These are phyloP conservation scores for Schizonepeta tenuifolia DNA, from an alignment of 257 asterid genomes.

Conservation along the genomic window DNA sequence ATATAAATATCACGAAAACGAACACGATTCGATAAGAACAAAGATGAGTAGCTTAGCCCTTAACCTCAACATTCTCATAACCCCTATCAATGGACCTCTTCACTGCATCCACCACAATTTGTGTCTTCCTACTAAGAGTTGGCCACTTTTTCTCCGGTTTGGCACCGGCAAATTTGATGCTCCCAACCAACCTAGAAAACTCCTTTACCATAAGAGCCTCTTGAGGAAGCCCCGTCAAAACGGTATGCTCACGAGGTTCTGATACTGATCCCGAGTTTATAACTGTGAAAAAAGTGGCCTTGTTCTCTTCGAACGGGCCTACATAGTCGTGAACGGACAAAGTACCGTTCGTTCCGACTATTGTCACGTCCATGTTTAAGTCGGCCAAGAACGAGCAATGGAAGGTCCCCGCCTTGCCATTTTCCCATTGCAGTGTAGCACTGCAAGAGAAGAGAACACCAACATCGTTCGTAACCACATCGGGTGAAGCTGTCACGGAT, in stretches of 20 bases:
- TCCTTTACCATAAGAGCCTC: constrained; percentile 76
- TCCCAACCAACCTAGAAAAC: constrained; percentile 54
- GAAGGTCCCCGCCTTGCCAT: constrained; percentile 49
- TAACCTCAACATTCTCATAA: constrained; percentile 49
- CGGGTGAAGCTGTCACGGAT: constrained; percentile 31
- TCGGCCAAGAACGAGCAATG: constrained; percentile 60
- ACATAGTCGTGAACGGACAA: constrained; percentile 58
- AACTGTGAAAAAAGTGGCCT: constrained; percentile 33
- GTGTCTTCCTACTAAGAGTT: constrained; percentile 65
- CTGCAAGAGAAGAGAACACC: constrained; percentile 42
- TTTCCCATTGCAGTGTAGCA: constrained; percentile 35
- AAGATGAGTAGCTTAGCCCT: not conserved
- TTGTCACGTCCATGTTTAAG: constrained; percentile 51
- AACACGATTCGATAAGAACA: not conserved
- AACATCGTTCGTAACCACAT: constrained; percentile 33
- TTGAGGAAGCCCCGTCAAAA: constrained; percentile 66
- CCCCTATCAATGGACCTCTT: constrained; percentile 66
- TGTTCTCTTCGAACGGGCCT: constrained; percentile 54
- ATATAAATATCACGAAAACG: not conserved
- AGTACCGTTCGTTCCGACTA: constrained; percentile 57
- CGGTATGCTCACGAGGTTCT: constrained; percentile 43
- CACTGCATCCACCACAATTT: constrained; percentile 71
- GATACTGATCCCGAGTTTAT: constrained; percentile 42
- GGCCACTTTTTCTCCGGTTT: constrained; percentile 66
- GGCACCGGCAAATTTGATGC: constrained; percentile 36